Conservation (phyloP, 1,284 basidiomycete genomes). For the Cryptococcus wingfieldii region DNA sequence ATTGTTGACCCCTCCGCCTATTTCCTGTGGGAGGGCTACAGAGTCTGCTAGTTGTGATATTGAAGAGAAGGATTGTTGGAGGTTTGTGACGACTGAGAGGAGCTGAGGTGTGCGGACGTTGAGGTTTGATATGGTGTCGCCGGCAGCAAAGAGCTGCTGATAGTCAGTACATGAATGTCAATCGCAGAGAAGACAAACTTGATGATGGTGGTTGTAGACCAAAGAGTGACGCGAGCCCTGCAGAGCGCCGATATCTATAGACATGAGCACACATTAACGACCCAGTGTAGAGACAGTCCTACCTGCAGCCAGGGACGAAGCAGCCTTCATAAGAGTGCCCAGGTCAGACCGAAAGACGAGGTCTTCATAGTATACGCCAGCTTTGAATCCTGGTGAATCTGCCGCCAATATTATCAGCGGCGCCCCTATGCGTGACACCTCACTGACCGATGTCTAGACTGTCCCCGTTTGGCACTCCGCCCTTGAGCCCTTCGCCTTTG, state of each 20-base stretch:
- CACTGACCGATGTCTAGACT: conserved; percentile 34
- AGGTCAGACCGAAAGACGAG: conserved; percentile 33
- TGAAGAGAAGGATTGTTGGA: conserved; percentile 46
- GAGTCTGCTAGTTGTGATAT: conserved; percentile 45
- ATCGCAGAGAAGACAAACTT: conserved; percentile 20
- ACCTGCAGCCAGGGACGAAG: conserved; percentile 36
- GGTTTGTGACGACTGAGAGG: conserved; percentile 40
- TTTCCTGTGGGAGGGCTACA: conserved; percentile 21
- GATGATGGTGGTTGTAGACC: conserved; percentile 50
- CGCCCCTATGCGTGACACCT: background rate
- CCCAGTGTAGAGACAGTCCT: conserved; percentile 2
- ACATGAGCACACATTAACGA: background rate
- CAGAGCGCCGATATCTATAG: conserved; percentile 40
- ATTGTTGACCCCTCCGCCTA: background rate
- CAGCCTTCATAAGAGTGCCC: conserved; percentile 35
- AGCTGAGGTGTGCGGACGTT: conserved; percentile 48
- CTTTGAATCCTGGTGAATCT: conserved; percentile 37
- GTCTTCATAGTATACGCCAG: conserved; percentile 42
- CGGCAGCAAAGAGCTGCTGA: conserved; percentile 43
- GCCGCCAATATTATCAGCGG: background rate
- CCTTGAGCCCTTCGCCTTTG: conserved; percentile 4
- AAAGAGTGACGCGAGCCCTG: conserved; percentile 43
- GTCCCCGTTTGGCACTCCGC: conserved; percentile 7
- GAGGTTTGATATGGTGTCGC: conserved; percentile 45
- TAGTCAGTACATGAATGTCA: background rate